Percentiles rank a stretch among this genome's conserved stretches.
Evolutionary conservation across 2,329 filamentous ascomycete genomes (phyloP).

Genomic region (Penicillium hesseltinei): DNA sequence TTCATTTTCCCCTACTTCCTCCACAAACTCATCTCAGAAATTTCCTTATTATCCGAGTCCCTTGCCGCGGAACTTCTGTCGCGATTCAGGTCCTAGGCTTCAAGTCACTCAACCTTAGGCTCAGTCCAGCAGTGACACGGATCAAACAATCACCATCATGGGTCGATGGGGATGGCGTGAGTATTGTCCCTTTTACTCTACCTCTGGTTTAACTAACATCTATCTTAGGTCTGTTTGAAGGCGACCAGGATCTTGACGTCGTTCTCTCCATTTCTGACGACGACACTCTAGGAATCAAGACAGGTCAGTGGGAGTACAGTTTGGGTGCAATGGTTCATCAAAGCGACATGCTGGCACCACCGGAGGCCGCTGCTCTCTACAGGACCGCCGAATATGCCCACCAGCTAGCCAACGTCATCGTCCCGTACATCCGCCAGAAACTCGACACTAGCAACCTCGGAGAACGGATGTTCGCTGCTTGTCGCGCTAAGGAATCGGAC

Average conservation of each 20-base stretch:
- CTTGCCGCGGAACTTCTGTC: neutral
- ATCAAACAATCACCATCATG: neutral
- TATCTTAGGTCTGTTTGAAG: neutral
- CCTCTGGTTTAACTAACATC: neutral
- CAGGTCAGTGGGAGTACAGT: neutral
- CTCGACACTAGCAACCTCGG: neutral
- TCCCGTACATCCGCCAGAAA: slow-evolving; percentile 1
- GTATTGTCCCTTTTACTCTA: neutral
- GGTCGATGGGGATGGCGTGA: slow-evolving; percentile 5
- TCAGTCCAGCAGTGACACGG: neutral
- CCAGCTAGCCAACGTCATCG: neutral
- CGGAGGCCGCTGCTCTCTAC: neutral
- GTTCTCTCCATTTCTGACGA: neutral
- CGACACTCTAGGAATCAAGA: neutral
- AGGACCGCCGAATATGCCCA: neutral
- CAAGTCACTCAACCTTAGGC: neutral
- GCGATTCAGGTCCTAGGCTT: neutral
- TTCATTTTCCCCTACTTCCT: neutral
- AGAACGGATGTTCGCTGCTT: neutral
- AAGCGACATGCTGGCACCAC: neutral
- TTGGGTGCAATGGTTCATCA: neutral
- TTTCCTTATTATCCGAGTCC: neutral
- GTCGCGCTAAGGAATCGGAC: neutral
- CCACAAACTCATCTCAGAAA: no score
- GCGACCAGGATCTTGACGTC: neutral